These are phyloP conservation scores for Scedosporium aurantiacum DNA, from an alignment of 2,329 filamentous ascomycete species.

Conservation along the genomic window DNA sequence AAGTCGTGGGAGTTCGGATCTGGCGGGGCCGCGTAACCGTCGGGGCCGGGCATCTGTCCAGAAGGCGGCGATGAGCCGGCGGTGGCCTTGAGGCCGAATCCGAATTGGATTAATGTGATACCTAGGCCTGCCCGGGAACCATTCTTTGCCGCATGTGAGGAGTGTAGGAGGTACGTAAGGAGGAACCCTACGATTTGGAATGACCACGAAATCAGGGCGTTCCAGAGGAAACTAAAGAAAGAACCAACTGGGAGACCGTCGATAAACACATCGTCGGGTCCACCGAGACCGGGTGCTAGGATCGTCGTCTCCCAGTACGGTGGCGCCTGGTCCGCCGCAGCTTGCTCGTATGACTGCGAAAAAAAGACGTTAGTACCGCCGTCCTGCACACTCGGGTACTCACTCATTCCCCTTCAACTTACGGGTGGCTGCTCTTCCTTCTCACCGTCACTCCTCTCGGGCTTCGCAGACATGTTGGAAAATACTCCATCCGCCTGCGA, in stretches of 20 bases:
- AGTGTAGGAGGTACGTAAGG: conserved; percentile 94
- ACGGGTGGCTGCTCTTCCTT: conserved; percentile 89
- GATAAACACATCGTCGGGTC: conserved; percentile 91
- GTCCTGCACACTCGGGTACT: too few species aligned
- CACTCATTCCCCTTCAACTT: conserved; percentile 31
- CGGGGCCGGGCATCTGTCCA: conserved; percentile 38
- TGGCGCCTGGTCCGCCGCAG: conserved; percentile 86
- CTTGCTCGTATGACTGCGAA: conserved; percentile 86
- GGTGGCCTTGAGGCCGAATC: conserved; percentile 73
- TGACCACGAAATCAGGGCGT: conserved; percentile 92
- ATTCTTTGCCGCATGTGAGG: conserved; percentile 95
- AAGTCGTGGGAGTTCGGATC: conserved; percentile 90
- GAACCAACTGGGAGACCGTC: conserved; percentile 90
- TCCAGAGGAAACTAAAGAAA: conserved; percentile 81
- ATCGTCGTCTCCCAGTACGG: conserved; percentile 99
- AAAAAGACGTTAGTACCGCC: not conserved
- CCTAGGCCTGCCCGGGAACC: conserved; percentile 89
- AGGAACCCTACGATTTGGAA: conserved; percentile 97
- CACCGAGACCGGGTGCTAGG: conserved; percentile 77
- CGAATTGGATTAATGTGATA: conserved; percentile 91
- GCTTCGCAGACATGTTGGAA: conserved; percentile 86
- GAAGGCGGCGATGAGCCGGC: conserved; percentile 27
- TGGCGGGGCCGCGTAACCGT: conserved; percentile 57
- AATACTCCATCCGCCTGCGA: conserved; percentile 91
- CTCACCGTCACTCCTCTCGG: conserved; percentile 59